phyloP scores from a whole-genome alignment of 1,139 yeast genomes.

The Candida neerlandica region DNA sequence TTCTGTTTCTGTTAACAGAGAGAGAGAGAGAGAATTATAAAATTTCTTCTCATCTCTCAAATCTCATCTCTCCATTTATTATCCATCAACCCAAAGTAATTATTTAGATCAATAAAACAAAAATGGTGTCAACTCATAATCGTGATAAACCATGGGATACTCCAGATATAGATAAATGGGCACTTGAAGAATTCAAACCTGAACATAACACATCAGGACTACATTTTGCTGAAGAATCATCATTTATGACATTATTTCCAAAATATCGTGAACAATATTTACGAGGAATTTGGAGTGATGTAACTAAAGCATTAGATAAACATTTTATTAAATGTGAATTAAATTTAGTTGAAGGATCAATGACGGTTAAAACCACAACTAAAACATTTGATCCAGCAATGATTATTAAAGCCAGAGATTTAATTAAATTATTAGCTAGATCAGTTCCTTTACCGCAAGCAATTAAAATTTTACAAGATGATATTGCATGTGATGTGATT shows the following conservation, averaged over 20 bases:
- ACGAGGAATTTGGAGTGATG: slow-evolving; percentile 91
- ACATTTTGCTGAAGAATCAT: slow-evolving; percentile 91
- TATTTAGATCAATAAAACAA: neutral
- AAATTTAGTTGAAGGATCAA: slow-evolving; percentile 93
- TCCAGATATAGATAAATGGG: slow-evolving; percentile 94
- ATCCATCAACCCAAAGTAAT: neutral
- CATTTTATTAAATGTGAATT: slow-evolving; percentile 79
- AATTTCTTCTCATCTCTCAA: too few species aligned
- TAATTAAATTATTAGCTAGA: slow-evolving; percentile 89
- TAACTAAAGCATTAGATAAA: slow-evolving; percentile 74
- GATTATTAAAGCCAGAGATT: slow-evolving; percentile 90
- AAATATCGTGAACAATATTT: slow-evolving; percentile 93
- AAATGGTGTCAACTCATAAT: slow-evolving; percentile 89
- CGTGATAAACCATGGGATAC: slow-evolving; percentile 99
- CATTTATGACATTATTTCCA: slow-evolving; percentile 93
- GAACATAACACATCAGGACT: slow-evolving; percentile 86
- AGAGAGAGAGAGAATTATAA: too few species aligned
- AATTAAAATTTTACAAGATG: slow-evolving; percentile 85
- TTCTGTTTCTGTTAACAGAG: too few species aligned
- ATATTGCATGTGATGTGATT: slow-evolving; percentile 92
- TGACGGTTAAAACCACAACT: slow-evolving; percentile 95
- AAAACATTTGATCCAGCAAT: slow-evolving; percentile 96
- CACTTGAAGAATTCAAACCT: slow-evolving; percentile 81
- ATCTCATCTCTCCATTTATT: slow-evolving; percentile 15
- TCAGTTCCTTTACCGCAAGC: slow-evolving; percentile 99